Evolutionary conservation across 208 protist species (phyloP), one percentile per base, ranked within the genome.

Genomic region (Wallacemonas sp.): DNA sequence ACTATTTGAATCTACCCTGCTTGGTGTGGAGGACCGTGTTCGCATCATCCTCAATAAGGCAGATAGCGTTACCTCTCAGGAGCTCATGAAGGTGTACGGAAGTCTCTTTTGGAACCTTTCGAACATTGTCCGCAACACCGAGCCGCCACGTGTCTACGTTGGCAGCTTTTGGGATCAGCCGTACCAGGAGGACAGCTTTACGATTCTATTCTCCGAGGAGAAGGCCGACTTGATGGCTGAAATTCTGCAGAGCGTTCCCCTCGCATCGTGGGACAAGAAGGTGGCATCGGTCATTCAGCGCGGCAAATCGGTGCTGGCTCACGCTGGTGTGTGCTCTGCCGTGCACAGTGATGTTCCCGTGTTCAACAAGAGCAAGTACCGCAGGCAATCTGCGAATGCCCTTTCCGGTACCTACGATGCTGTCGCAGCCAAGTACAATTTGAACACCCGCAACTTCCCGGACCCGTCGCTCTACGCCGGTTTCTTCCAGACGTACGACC

Each of bases 31-130:
- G 60, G 92, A 94, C 38, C 97, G 98, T 59, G 75, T 98, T 27
- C 85, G 94, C 49, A 86, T 98, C 24, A 84, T 99, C 33, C 85
- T 98, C 21, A 99, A 99, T 73, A 99, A 99, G 81, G 91, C 96
- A 0, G 97, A 99, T 72, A 83, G 75, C 46, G 73, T 98, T 15
- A 77, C 70, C 33, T 79, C 80, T 17, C 95, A 98, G 81, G 91
- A 98, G 79, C 82, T 99, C 11, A 96, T 99, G 89, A 65, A 95
- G 14, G 94, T 99, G 2, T 97, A 97, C 64, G 97, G 97, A 41
- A 94, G 93, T 17, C 72, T 99, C 15, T 96, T 98, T 75, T 99
- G 97, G 97, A 95, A 88, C 53, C 73, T 99, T 2, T 96, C 93
- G 17, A 97, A 94, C 66, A 86, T 98, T 11, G 80, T 98, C 58